These are phyloP conservation scores for Linnemannia exigua DNA, from an alignment of 192 early-diverging fungal genomes.

Conservation along the genomic window DNA sequence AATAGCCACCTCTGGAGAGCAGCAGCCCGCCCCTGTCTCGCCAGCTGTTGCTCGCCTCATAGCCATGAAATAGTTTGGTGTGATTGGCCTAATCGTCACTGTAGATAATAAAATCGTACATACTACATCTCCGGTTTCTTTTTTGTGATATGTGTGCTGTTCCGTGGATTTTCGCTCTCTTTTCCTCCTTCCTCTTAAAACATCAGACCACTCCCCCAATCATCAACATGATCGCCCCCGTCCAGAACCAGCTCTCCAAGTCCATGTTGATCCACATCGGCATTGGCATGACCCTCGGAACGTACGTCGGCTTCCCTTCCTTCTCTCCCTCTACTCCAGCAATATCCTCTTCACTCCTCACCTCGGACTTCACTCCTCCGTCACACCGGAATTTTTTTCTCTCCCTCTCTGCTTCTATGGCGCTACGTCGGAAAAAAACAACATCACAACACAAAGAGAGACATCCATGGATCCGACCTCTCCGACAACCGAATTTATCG, in stretches of 20 bases:
- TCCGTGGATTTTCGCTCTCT: slow-evolving; percentile 1
- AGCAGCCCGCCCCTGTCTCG: background rate
- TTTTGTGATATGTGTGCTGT: background rate
- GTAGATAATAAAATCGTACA: background rate
- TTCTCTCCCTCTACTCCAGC: background rate
- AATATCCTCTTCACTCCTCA: background rate
- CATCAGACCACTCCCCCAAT: background rate
- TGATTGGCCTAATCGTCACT: background rate
- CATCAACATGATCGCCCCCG: slow-evolving; percentile 36
- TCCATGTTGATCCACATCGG: slow-evolving; percentile 50
- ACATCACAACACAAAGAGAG: background rate
- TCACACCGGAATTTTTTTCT: background rate
- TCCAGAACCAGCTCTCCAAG: slow-evolving; percentile 49
- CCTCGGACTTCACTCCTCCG: background rate
- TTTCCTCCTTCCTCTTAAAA: background rate
- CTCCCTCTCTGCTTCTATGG: too few species aligned
- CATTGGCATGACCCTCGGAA: slow-evolving; percentile 34
- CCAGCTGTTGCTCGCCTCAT: slow-evolving; percentile 37
- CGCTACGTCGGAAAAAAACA: background rate
- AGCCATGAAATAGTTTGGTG: slow-evolving; percentile 19
- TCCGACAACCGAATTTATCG: background rate
- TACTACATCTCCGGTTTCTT: background rate
- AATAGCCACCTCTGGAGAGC: background rate
- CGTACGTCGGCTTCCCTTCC: slow-evolving; percentile 22
- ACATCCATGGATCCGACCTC: background rate